Conservation (phyloP, 306 rosid genomes). For the Sechiopsis laciniata region DNA sequence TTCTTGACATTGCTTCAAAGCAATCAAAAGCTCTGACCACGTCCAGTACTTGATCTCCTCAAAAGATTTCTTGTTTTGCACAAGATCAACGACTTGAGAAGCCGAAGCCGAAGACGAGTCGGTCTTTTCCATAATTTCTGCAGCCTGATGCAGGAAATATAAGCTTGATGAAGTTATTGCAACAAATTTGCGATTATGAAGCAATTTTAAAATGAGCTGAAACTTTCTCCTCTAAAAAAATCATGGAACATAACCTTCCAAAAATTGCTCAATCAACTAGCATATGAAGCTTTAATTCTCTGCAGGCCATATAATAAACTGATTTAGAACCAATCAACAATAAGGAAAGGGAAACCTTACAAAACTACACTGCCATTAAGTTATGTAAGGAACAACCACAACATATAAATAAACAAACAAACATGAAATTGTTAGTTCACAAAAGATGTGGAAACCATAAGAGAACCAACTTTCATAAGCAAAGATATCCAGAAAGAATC, state of each 20-base stretch:
- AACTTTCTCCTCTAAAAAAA: conserved; percentile 84
- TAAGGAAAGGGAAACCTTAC: neutral
- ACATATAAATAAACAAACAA: conserved; percentile 5
- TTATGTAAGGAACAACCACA: neutral
- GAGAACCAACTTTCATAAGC: neutral
- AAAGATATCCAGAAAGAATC: neutral
- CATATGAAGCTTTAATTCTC: no score
- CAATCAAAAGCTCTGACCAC: conserved; percentile 72
- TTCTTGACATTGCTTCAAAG: conserved; percentile 57
- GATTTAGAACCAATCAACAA: neutral
- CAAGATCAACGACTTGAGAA: conserved; percentile 15
- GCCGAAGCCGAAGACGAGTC: conserved; percentile 27
- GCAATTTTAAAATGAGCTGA: conserved; percentile 52
- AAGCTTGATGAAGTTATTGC: conserved; percentile 49
- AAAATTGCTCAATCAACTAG: neutral
- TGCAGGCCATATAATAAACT: no score
- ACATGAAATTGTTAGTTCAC: neutral
- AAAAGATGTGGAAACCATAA: neutral
- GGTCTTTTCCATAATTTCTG: conserved; percentile 75
- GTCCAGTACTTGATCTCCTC: conserved; percentile 67
- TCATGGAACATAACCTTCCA: conserved; percentile 39
- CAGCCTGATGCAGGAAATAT: conserved; percentile 47
- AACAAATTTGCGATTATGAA: conserved; percentile 45
- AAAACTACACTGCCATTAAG: neutral
- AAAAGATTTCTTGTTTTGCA: conserved; percentile 53